Conservation (phyloP, 2,329 filamentous ascomycete genomes). For the Talaromyces sp. region DNA sequence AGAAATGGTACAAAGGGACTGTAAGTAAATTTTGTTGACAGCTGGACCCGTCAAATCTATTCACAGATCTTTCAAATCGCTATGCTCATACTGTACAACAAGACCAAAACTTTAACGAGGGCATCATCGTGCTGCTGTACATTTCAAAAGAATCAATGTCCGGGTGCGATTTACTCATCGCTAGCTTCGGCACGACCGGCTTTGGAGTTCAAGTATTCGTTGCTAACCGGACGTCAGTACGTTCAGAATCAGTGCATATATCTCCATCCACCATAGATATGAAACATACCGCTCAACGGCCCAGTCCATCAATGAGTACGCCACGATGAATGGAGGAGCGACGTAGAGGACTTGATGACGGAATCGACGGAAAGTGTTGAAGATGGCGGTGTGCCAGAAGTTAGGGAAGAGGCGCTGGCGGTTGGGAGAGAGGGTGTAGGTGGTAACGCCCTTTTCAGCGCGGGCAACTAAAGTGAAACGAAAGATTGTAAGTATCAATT, state of each 20-base stretch:
- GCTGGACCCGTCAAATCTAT: background rate
- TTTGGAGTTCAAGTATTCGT: constrained; percentile 52
- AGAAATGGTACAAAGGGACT: constrained; percentile 10
- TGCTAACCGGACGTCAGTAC: constrained; percentile 31
- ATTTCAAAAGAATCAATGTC: background rate
- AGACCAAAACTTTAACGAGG: background rate
- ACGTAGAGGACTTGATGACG: constrained; percentile 85
- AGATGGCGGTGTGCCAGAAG: constrained; percentile 74
- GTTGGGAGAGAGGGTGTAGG: constrained; percentile 80
- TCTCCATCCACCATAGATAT: background rate
- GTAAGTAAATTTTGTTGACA: background rate
- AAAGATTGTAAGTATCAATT: constrained; percentile 24
- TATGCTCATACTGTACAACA: constrained; percentile 15
- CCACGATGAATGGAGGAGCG: constrained; percentile 70
- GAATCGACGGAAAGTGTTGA: constrained; percentile 91
- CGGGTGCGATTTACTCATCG: constrained; percentile 26
- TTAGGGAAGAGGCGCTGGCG: constrained; percentile 84
- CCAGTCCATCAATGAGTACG: constrained; percentile 85
- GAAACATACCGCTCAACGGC: constrained; percentile 74
- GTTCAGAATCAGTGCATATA: background rate
- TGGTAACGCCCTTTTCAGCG: constrained; percentile 58
- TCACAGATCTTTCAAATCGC: background rate
- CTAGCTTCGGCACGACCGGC: constrained; percentile 40
- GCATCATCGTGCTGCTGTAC: constrained; percentile 7
- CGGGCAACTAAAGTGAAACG: constrained; percentile 24